Evolutionary conservation across 2,329 filamentous ascomycete genomes (phyloP).

Genomic region (Pleurostoma richardsiae): DNA sequence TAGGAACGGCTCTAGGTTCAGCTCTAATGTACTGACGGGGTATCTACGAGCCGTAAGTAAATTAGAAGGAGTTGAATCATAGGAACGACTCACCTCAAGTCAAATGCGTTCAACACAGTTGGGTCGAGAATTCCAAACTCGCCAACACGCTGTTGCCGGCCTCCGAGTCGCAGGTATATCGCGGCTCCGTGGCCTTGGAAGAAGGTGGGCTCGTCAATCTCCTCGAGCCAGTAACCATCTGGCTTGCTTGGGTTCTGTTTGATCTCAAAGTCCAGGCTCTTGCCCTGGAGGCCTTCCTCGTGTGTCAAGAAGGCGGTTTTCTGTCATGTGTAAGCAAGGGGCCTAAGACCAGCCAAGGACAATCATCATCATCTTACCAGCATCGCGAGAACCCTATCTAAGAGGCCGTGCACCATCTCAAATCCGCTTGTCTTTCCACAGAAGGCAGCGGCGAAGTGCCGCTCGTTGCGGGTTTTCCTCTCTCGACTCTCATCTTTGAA

Average conservation of each 20-base stretch:
- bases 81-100: conserved; percentile 60
- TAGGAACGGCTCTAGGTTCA: conserved; percentile 85
- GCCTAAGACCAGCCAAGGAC: too few species aligned
- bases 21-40: conserved; percentile 88
- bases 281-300: conserved; percentile 60
- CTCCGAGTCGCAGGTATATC: conserved; percentile 70
- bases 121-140: conserved; percentile 94
- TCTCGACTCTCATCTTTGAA: conserved; percentile 82
- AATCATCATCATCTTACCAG: conserved; percentile 37
- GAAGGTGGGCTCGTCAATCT: conserved; percentile 86
- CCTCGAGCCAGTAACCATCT: conserved; percentile 89
- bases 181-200: conserved; percentile 85
- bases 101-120: conserved; percentile 87
- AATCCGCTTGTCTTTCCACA: conserved; percentile 94
- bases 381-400: conserved; percentile 92
- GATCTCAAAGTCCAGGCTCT: conserved; percentile 47
- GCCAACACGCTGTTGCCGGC: conserved; percentile 73
- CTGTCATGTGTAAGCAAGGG: too few species aligned
- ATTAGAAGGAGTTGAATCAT: background rate
- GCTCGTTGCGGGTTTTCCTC: conserved; percentile 84
- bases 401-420: conserved; percentile 88
- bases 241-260: conserved; percentile 50
- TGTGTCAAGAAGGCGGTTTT: conserved; percentile 70
- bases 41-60: conserved; percentile 47
- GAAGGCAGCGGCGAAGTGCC: conserved; percentile 93